phyloP scores from a whole-genome alignment of 2,329 filamentous ascomycete genomes.

The Ophiobolus disseminans region DNA sequence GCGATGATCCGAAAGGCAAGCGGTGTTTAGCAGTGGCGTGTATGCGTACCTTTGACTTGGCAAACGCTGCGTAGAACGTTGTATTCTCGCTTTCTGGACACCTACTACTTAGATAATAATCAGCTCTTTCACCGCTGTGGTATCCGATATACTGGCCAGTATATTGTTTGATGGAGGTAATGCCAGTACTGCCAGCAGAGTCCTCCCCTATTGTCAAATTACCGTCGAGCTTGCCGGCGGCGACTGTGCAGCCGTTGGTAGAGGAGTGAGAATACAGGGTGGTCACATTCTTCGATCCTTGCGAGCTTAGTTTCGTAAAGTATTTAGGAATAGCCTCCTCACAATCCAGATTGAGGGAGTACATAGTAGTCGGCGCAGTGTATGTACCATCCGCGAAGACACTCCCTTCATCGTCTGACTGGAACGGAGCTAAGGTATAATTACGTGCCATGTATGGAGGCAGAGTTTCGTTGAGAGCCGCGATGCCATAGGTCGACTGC shows the following conservation, averaged over 20 bases:
- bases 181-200: neutral
- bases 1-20: no score
- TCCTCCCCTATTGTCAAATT: conserved; percentile 16
- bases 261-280: no score
- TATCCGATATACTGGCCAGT: conserved; percentile 56
- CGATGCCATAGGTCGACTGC: conserved; percentile 56
- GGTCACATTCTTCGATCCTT: no score
- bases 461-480: conserved; percentile 55
- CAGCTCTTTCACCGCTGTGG: conserved; percentile 39
- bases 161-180: conserved; percentile 22
- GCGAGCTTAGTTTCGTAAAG: no score
- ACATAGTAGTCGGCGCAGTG: conserved; percentile 38
- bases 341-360: conserved; percentile 46
- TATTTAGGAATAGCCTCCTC: conserved; percentile 21
- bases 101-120: conserved; percentile 34
- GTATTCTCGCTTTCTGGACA: conserved; percentile 48
- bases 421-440: conserved; percentile 56
- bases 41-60: conserved; percentile 1
- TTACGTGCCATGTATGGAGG: conserved; percentile 55
- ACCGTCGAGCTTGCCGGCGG: conserved; percentile 11
- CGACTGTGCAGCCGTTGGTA: conserved; percentile 29
- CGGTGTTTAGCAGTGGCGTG: neutral
- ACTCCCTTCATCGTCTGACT: conserved; percentile 16
- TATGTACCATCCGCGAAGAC: conserved; percentile 19
- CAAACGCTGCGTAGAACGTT: conserved; percentile 39